Percentiles rank a stretch among this genome's conserved stretches.
These are phyloP conservation scores for Penicillium paradoxum DNA, from an alignment of 495 filamentous ascomycete genomes.

Conservation along the genomic window DNA sequence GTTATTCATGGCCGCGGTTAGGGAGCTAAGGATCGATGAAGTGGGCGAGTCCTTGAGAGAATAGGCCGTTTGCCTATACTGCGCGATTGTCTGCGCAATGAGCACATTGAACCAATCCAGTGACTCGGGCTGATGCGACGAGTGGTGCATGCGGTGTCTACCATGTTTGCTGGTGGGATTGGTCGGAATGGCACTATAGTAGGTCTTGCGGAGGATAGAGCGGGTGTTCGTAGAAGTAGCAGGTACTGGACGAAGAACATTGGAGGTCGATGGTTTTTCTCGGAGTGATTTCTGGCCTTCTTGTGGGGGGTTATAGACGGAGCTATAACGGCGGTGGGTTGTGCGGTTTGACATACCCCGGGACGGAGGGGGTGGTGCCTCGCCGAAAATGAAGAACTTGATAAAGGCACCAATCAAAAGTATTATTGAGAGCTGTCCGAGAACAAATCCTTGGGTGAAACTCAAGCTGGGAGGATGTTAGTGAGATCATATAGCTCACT, in stretches of 20 bases:
- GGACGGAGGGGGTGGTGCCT: conserved; percentile 76
- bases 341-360: conserved; percentile 67
- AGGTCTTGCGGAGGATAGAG: conserved; percentile 93
- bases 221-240: conserved; percentile 64
- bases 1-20: conserved; percentile 84
- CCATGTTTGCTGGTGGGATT: conserved; percentile 42
- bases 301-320: conserved; percentile 36
- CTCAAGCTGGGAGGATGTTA: conserved; percentile 19
- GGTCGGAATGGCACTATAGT: conserved; percentile 77
- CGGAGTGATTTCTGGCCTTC: conserved; percentile 46
- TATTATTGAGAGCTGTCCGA: conserved; percentile 89
- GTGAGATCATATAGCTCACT: conserved; percentile 14
- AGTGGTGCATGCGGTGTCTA: conserved; percentile 43
- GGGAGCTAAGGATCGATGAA: conserved; percentile 80
- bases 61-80: conserved; percentile 82
- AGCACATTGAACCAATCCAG: conserved; percentile 99
- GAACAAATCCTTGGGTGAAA: conserved; percentile 69
- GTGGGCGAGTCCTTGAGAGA: conserved; percentile 67
- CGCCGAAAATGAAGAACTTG: conserved; percentile 99
- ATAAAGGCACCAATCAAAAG: conserved; percentile 90
- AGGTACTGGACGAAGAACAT: conserved; percentile 59
- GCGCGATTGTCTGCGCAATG: conserved; percentile 93
- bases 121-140: conserved; percentile 95
- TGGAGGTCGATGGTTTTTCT: conserved; percentile 71
- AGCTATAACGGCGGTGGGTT: conserved; percentile 59